These are phyloP conservation scores for Paecilomyces fulvus DNA, from an alignment of 2,329 filamentous ascomycete genomes.

Conservation along the genomic window DNA sequence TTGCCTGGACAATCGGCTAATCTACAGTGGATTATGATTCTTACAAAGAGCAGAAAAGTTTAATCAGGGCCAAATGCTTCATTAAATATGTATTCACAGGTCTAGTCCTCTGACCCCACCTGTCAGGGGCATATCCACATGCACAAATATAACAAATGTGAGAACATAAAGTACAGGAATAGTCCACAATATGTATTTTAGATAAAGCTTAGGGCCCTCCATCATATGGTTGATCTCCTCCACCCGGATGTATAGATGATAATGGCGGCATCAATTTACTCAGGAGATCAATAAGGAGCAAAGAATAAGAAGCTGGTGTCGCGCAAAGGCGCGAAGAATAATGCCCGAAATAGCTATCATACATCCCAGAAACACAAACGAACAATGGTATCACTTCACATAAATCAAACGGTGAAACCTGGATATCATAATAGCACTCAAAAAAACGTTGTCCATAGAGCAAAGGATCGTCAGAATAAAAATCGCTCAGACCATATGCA, in stretches of 20 bases:
- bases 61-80: too few relatives aligned
- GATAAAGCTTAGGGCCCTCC: background rate
- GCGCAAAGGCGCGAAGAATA: slow-evolving; percentile 1
- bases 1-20: too few relatives aligned
- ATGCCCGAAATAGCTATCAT: background rate
- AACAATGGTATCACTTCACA: background rate
- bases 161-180: background rate
- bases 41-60: too few relatives aligned
- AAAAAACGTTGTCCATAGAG: background rate
- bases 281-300: slow-evolving; percentile 3
- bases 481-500: background rate
- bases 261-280: background rate
- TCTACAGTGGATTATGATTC: too few relatives aligned
- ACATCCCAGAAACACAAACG: background rate
- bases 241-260: background rate
- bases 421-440: background rate
- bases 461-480: background rate
- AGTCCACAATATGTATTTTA: background rate
- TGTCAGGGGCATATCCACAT: background rate
- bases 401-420: background rate
- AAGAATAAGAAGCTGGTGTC: background rate
- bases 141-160: background rate
- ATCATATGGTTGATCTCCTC: background rate
- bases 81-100: background rate
- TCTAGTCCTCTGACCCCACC: background rate